Evolutionary conservation across 495 filamentous ascomycete species (phyloP).

Genomic region (Aspergillus cristatus): DNA sequence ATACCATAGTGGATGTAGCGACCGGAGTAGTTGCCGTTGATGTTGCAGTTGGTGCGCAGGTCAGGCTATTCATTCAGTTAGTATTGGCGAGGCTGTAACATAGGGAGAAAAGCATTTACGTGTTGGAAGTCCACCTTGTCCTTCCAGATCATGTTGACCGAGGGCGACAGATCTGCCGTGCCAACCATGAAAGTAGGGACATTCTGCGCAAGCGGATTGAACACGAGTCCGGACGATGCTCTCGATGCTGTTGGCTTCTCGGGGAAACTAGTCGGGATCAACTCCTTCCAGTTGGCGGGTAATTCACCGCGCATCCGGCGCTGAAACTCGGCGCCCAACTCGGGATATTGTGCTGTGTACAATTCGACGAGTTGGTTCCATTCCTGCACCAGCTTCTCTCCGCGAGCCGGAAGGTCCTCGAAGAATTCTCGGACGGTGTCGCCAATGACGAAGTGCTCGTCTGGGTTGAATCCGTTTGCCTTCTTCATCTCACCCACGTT

Average conservation of each 20-base stretch:
- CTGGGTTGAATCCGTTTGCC: constrained; percentile 34
- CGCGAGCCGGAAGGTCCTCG: constrained; percentile 26
- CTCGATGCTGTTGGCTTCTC: constrained; percentile 39
- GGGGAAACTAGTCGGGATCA: constrained; percentile 37
- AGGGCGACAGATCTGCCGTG: constrained; percentile 49
- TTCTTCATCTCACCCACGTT: constrained; percentile 41
- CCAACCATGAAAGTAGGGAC: constrained; percentile 47
- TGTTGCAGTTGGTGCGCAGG: constrained; percentile 33
- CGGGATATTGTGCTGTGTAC: constrained; percentile 36
- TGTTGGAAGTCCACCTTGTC: constrained; percentile 46
- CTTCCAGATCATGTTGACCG: constrained; percentile 49
- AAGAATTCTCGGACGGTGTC: constrained; percentile 43
- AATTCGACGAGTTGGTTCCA: constrained; percentile 36
- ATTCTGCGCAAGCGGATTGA: constrained; percentile 39
- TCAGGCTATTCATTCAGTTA: constrained; percentile 22
- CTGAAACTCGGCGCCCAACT: constrained; percentile 39
- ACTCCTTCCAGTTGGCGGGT: constrained; percentile 31
- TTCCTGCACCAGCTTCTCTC: constrained; percentile 28
- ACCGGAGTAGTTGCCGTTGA: constrained; percentile 40
- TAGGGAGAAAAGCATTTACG: constrained; percentile 20
- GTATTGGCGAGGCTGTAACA: neutral
- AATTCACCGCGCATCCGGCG: constrained; percentile 37
- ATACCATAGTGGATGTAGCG: constrained; percentile 47
- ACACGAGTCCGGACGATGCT: constrained; percentile 40
- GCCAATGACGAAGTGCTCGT: constrained; percentile 37